Conservation (phyloP, 306 rosid genomes). For the Phaseolus lunatus region DNA sequence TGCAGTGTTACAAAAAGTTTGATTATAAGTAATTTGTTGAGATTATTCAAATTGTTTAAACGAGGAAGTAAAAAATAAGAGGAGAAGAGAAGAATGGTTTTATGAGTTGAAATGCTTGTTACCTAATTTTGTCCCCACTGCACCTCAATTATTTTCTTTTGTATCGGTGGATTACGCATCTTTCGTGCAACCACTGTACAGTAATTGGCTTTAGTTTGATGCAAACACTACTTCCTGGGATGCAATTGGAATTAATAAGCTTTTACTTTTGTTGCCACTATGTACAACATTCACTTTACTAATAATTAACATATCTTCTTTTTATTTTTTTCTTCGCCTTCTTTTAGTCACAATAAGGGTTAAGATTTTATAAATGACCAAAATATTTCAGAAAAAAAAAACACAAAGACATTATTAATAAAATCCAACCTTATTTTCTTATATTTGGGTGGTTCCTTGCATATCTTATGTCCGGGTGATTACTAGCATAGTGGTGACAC, state of each 20-base stretch:
- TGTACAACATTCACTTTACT: neutral
- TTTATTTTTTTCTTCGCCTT: too few species aligned
- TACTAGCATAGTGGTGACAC: too few species aligned
- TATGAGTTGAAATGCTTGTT: neutral
- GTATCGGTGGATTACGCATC: neutral
- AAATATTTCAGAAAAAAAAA: too few species aligned
- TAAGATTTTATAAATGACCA: too few species aligned
- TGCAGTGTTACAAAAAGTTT: neutral
- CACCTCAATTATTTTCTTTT: conserved; percentile 37
- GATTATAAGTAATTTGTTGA: conserved; percentile 7
- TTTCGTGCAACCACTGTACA: conserved; percentile 20
- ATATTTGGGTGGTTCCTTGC: too few species aligned
- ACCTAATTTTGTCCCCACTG: conserved; percentile 40
- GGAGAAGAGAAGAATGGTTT: neutral
- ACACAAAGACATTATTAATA: too few species aligned
- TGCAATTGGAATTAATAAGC: neutral
- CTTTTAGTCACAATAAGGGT: too few species aligned
- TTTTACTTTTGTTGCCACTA: too few species aligned
- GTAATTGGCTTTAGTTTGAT: neutral
- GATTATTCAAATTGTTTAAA: neutral
- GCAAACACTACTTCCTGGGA: neutral
- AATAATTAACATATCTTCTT: too few species aligned
- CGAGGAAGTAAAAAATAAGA: neutral
- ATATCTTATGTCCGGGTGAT: too few species aligned
- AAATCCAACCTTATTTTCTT: too few species aligned